These are phyloP conservation scores for Neophaeococcomyces mojaviensis DNA, from an alignment of 2,329 filamentous ascomycete species.

Conservation along the genomic window DNA sequence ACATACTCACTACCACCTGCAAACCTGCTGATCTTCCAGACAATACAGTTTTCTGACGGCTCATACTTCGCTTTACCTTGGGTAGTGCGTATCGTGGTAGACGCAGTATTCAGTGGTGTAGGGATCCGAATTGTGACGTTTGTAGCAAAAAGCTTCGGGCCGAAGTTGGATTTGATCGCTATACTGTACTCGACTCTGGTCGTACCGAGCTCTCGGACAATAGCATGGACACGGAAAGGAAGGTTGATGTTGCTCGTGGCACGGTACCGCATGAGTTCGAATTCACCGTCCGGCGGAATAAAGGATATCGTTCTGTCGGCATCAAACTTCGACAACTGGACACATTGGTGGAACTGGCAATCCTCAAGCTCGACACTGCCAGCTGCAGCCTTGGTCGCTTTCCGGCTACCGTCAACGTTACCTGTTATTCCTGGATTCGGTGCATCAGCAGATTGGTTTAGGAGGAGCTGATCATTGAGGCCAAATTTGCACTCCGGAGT, in stretches of 20 bases:
- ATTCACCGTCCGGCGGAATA: slow-evolving; percentile 92
- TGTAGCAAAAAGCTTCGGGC: slow-evolving; percentile 89
- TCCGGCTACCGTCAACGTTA: slow-evolving; percentile 61
- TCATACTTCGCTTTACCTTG: slow-evolving; percentile 99
- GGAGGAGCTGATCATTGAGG: slow-evolving; percentile 84
- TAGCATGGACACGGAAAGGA: slow-evolving; percentile 97
- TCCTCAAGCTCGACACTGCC: slow-evolving; percentile 94
- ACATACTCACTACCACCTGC: slow-evolving; percentile 97
- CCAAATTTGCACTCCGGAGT: slow-evolving; percentile 99
- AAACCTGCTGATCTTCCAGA: slow-evolving; percentile 99
- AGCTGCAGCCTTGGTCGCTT: slow-evolving; percentile 89
- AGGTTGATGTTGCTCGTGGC: slow-evolving; percentile 98
- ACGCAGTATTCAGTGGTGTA: slow-evolving; percentile 91
- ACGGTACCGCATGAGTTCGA: slow-evolving; percentile 97
- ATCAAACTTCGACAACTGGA: slow-evolving; percentile 95
- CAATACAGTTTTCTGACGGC: slow-evolving; percentile 93
- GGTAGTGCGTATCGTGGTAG: slow-evolving; percentile 83
- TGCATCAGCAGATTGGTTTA: slow-evolving; percentile 77
- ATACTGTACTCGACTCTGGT: slow-evolving; percentile 99
- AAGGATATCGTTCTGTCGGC: slow-evolving; percentile 95
- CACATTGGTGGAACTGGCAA: slow-evolving; percentile 98
- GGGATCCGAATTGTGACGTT: slow-evolving; percentile 93
- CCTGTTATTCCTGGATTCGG: slow-evolving; percentile 37
- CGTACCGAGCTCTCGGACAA: slow-evolving; percentile 94
- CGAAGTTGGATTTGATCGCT: slow-evolving; percentile 93